These are phyloP conservation scores for Chlamydomonas applanata DNA, from an alignment of 139 green algal genomes.

Conservation along the genomic window DNA sequence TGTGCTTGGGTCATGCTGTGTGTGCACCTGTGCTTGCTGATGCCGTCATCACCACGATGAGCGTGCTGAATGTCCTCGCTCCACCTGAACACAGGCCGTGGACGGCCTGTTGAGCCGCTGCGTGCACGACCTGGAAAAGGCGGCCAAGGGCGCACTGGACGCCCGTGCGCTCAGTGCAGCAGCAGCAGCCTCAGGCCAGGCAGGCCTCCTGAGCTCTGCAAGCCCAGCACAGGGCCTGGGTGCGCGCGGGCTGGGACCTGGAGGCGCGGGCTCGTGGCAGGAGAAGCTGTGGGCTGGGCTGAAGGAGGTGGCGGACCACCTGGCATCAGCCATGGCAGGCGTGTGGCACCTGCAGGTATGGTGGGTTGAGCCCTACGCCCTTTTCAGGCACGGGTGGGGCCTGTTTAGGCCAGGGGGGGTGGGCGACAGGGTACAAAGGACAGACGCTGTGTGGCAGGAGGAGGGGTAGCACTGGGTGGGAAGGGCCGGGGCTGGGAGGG, in stretches of 20 bases:
- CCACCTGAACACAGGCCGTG: conserved; percentile 42
- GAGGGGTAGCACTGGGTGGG: too few species aligned
- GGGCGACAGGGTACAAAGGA: too few species aligned
- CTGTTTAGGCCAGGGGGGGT: too few species aligned
- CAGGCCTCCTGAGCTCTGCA: too few species aligned
- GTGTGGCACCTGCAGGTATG: conserved; percentile 74
- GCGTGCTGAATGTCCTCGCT: neutral
- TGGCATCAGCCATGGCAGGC: conserved; percentile 50
- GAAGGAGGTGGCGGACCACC: conserved; percentile 52
- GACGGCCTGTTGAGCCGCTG: conserved; percentile 31
- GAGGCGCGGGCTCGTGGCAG: too few species aligned
- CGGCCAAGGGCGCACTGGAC: conserved; percentile 63
- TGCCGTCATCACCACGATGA: neutral
- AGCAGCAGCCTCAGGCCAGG: conserved; percentile 2
- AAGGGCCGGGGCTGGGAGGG: too few species aligned
- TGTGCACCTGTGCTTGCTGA: neutral
- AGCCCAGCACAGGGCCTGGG: neutral
- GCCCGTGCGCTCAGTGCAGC: conserved; percentile 45
- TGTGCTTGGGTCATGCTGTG: neutral
- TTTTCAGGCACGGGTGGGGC: too few species aligned
- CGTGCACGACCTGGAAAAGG: conserved; percentile 46
- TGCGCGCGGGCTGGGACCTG: neutral
- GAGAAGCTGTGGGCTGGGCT: conserved; percentile 63
- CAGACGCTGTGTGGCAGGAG: too few species aligned
- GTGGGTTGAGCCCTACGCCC: too few species aligned